A percentile compares a stretch with the other conserved stretches of the same genome.
Evolutionary conservation across 768 basidiomycete species (phyloP).

Genomic region (Collybia mongolica): DNA sequence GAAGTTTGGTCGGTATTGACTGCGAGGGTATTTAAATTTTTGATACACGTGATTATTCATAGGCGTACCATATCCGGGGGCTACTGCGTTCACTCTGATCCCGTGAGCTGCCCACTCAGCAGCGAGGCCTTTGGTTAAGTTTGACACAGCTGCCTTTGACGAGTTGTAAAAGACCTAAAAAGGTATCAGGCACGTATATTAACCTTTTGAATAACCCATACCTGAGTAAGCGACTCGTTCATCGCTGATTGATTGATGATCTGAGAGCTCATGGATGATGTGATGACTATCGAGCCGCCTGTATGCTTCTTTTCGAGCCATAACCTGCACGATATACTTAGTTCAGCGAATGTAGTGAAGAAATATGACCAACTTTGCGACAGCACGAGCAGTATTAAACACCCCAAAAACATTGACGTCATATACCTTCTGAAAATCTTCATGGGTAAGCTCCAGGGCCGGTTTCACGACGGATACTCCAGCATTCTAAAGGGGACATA

Average conservation of each 20-base stretch:
- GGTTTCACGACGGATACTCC: slow-evolving; percentile 65
- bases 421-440: slow-evolving; percentile 56
- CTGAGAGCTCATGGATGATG: slow-evolving; percentile 64
- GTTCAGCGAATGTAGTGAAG: too few relatives aligned
- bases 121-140: slow-evolving; percentile 55
- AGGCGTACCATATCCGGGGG: slow-evolving; percentile 56
- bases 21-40: slow-evolving; percentile 12
- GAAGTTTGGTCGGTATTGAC: slow-evolving; percentile 61
- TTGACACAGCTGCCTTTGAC: slow-evolving; percentile 65
- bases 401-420: slow-evolving; percentile 65
- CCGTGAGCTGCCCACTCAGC: slow-evolving; percentile 56
- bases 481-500: slow-evolving; percentile 41
- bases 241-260: slow-evolving; percentile 54
- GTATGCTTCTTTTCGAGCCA: slow-evolving; percentile 36
- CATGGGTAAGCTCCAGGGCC: slow-evolving; percentile 50
- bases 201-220: slow-evolving; percentile 8
- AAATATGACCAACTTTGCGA: slow-evolving; percentile 41
- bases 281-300: slow-evolving; percentile 61
- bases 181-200: slow-evolving; percentile 9
- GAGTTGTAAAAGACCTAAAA: slow-evolving; percentile 60
- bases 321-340: slow-evolving; percentile 26
- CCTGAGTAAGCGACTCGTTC: slow-evolving; percentile 53
- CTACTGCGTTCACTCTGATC: slow-evolving; percentile 61
- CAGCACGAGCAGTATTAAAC: slow-evolving; percentile 60
- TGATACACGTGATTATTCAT: neutral